Conservation (phyloP, 2,329 filamentous ascomycete genomes). For the Teratosphaeria epicoccoides region DNA sequence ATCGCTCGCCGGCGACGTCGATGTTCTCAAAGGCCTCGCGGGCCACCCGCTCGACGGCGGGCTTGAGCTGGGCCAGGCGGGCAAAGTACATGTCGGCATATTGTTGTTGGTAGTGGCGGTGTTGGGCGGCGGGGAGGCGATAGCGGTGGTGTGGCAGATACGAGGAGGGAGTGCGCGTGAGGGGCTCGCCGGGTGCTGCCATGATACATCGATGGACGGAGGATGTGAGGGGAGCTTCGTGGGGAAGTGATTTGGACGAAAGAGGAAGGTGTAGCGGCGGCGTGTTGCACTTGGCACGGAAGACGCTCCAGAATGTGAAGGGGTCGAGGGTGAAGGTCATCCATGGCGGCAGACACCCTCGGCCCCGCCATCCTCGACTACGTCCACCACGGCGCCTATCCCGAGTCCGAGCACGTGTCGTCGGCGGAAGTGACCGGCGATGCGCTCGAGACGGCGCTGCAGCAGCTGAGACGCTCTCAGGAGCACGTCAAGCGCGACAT, state of each 20-base stretch:
- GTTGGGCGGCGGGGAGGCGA: constrained; percentile 52
- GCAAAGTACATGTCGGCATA: constrained; percentile 98
- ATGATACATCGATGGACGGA: not conserved
- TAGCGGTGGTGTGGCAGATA: constrained; percentile 74
- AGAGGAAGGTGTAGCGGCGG: not conserved
- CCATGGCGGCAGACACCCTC: constrained; percentile 23
- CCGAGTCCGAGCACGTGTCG: constrained; percentile 42
- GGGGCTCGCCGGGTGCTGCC: not conserved
- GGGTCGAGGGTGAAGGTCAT: not conserved
- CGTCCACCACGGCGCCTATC: constrained; percentile 45
- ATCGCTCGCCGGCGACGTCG: constrained; percentile 63
- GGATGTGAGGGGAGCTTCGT: not conserved
- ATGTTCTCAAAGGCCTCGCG: constrained; percentile 66
- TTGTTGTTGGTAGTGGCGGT: constrained; percentile 77
- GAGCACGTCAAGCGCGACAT: constrained; percentile 57
- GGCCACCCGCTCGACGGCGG: constrained; percentile 65
- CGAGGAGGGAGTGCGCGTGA: constrained; percentile 41
- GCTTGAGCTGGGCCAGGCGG: constrained; percentile 77
- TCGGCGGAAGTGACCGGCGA: not conserved
- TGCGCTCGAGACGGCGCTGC: constrained; percentile 40
- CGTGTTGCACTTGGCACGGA: not conserved
- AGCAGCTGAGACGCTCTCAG: constrained; percentile 41
- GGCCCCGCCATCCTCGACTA: constrained; percentile 56
- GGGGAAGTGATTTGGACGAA: not conserved
- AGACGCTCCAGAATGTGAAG: not conserved